Percentiles rank a stretch among this genome's conserved stretches.
Evolutionary conservation across 176 grass and related monocot species (phyloP).

Genomic region (Poa pratensis): DNA sequence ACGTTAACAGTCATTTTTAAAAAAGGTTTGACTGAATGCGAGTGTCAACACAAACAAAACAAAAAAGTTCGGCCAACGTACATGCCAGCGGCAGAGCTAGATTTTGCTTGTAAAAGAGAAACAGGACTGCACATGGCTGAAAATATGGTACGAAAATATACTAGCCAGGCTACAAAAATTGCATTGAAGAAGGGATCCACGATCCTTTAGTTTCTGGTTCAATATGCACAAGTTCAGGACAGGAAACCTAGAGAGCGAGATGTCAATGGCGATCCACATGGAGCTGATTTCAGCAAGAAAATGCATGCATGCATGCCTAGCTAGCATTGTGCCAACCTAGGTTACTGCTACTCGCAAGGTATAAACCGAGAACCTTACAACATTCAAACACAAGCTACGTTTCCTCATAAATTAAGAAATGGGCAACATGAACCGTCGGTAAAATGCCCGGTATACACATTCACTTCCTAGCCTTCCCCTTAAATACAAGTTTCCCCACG

Average conservation of each 20-base stretch:
- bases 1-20: too few species aligned
- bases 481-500: background rate
- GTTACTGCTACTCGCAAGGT: background rate
- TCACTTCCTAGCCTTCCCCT: background rate
- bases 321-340: background rate
- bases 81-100: too few species aligned
- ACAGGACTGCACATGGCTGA: background rate
- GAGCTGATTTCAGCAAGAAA: background rate
- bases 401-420: constrained; percentile 2
- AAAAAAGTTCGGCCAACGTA: too few species aligned
- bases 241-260: background rate
- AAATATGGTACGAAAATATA: background rate
- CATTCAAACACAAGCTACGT: background rate
- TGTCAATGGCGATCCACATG: background rate
- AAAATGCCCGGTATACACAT: background rate
- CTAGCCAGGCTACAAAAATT: background rate
- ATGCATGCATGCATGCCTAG: background rate
- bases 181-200: background rate
- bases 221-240: constrained; percentile 7
- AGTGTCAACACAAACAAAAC: too few species aligned
- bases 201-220: background rate
- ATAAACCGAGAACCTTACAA: background rate
- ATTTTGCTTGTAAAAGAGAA: too few species aligned
- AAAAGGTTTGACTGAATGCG: too few species aligned
- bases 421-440: background rate